Conservation (phyloP, 148 eudicot species). For the Fagopyrum homotropicum region DNA sequence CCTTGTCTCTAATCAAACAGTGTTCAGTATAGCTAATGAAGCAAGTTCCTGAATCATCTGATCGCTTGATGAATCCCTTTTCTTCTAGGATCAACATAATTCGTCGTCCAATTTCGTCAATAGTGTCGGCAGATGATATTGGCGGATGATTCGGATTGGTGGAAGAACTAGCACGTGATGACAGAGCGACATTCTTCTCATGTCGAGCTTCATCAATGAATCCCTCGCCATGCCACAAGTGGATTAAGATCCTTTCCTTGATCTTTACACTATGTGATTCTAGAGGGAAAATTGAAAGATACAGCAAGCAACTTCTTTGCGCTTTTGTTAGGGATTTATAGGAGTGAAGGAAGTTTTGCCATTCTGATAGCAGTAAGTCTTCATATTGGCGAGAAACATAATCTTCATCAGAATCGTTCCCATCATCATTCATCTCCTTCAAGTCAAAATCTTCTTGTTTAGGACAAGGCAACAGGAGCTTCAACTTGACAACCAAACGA, state of each 20-base stretch:
- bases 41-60: background rate
- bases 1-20: background rate
- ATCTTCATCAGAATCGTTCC: background rate
- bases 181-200: background rate
- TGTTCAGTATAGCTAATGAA: background rate
- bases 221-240: slow-evolving; percentile 47
- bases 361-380: no score
- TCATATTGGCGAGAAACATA: no score
- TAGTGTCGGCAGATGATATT: background rate
- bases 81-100: background rate
- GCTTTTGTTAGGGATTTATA: background rate
- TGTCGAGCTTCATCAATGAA: slow-evolving; percentile 18
- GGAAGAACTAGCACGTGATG: background rate
- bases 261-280: background rate
- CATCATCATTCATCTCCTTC: background rate
- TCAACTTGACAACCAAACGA: background rate
- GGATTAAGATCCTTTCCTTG: slow-evolving; percentile 24
- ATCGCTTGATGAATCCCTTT: background rate
- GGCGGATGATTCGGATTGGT: no score
- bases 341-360: background rate
- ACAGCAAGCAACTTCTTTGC: background rate
- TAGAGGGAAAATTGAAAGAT: background rate
- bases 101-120: background rate
- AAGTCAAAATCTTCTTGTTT: background rate
- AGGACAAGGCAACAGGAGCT: background rate